Percentiles rank a stretch among this genome's conserved stretches.
Conservation (phyloP, 140 eudicot species). For the Ambrosia hybrid region DNA sequence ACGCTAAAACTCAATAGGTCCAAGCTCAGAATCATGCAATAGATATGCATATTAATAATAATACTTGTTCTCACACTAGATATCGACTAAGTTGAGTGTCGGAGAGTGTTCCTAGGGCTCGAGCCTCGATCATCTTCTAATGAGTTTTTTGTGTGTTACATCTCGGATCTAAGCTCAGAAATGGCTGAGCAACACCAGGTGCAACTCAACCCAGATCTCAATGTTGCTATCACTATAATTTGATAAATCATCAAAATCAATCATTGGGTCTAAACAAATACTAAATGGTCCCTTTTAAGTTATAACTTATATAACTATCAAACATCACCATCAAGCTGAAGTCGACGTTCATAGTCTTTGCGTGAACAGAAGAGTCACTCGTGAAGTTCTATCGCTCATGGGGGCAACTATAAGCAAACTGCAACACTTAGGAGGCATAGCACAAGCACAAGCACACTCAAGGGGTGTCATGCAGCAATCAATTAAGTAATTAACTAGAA, state of each 20-base stretch:
- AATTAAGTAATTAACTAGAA: too few relatives aligned
- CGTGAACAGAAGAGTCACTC: not conserved
- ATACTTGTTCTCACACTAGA: not conserved
- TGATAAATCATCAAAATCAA: not conserved
- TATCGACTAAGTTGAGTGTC: not conserved
- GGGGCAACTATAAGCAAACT: not conserved
- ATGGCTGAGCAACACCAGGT: too few relatives aligned
- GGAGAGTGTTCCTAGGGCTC: not conserved
- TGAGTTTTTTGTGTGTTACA: not conserved
- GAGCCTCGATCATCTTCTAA: not conserved
- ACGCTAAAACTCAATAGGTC: too few relatives aligned
- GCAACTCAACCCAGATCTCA: not conserved
- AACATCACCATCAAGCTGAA: constrained; percentile 14
- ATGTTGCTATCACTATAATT: not conserved
- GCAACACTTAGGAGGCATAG: not conserved
- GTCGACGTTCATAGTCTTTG: not conserved
- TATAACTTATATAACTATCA: not conserved
- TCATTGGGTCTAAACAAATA: not conserved
- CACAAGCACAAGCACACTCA: too few relatives aligned
- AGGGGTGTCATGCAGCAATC: too few relatives aligned
- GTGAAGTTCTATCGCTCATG: too few relatives aligned
- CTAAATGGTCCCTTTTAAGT: not conserved
- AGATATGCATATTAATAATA: too few relatives aligned
- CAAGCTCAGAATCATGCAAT: too few relatives aligned
- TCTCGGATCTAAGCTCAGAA: too few relatives aligned